These are phyloP conservation scores for Cucurbita pepo DNA, from an alignment of 306 rosid genomes.

Conservation along the genomic window DNA sequence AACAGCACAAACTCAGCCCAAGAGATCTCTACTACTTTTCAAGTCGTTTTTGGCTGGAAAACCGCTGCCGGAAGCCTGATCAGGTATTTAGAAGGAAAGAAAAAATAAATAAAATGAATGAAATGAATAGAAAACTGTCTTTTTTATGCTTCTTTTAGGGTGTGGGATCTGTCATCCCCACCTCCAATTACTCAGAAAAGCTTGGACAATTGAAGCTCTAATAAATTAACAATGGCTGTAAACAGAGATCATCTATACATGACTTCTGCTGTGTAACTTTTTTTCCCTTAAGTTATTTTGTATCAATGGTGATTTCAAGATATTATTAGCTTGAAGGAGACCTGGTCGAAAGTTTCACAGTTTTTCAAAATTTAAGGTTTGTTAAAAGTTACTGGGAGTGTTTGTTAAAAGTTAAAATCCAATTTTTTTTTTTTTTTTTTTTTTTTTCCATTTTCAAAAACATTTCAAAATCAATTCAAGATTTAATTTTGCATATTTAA, in stretches of 20 bases:
- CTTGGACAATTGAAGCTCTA: neutral
- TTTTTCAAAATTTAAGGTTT: neutral
- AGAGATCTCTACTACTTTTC: conserved; percentile 69
- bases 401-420: too few relatives aligned
- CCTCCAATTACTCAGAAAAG: neutral
- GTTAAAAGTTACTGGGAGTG: too few relatives aligned
- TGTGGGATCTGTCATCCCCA: too few relatives aligned
- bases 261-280: neutral
- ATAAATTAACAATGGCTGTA: neutral
- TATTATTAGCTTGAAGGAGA: neutral
- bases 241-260: neutral
- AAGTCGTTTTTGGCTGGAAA: conserved; percentile 49
- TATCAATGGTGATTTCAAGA: neutral
- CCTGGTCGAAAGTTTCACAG: neutral
- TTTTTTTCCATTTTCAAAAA: too few relatives aligned
- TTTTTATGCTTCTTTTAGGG: neutral
- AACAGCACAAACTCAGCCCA: conserved; percentile 84
- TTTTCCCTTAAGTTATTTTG: neutral
- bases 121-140: neutral
- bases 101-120: neutral
- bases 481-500: too few relatives aligned
- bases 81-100: neutral
- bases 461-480: too few relatives aligned
- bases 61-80: conserved; percentile 35
- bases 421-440: too few relatives aligned